Percentiles rank a stretch among this genome's conserved stretches.
phyloP scores from a whole-genome alignment of 164 flowering plant genomes.

The Vitis cinerea region DNA sequence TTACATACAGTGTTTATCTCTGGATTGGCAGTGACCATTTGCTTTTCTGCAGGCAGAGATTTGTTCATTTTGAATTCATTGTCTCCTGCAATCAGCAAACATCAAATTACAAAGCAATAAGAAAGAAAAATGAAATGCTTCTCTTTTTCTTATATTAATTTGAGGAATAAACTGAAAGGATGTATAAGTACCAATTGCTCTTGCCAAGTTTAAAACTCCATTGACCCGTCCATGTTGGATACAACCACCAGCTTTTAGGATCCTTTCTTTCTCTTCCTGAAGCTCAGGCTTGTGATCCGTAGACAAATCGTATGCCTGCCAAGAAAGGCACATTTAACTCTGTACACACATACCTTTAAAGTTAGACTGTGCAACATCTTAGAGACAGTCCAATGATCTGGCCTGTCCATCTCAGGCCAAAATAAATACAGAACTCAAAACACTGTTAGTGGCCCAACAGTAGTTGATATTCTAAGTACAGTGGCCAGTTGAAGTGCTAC shows the following conservation, averaged over 20 bases:
- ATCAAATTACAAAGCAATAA: neutral
- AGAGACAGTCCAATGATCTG: too few species aligned
- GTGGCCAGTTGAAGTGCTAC: too few species aligned
- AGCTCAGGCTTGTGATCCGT: slow-evolving; percentile 97
- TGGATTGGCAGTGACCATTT: slow-evolving; percentile 89
- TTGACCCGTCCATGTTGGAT: slow-evolving; percentile 93
- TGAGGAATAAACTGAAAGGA: neutral
- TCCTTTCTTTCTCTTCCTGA: slow-evolving; percentile 88
- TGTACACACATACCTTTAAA: neutral
- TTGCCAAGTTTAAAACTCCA: slow-evolving; percentile 88
- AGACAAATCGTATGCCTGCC: slow-evolving; percentile 90
- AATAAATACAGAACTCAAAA: too few species aligned
- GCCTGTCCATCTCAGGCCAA: too few species aligned
- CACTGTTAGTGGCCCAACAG: too few species aligned
- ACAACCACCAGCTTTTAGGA: slow-evolving; percentile 90
- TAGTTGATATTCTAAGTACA: too few species aligned
- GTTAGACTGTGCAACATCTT: too few species aligned
- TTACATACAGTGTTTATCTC: slow-evolving; percentile 69
- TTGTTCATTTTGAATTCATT: slow-evolving; percentile 93
- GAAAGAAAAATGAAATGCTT: neutral
- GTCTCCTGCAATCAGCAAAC: slow-evolving; percentile 61
- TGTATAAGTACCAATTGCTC: slow-evolving; percentile 82
- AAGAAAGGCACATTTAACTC: neutral
- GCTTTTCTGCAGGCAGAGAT: slow-evolving; percentile 78
- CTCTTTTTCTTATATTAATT: neutral